phyloP scores from a whole-genome alignment of 164 flowering plant species.

The Magnolia sinica region DNA sequence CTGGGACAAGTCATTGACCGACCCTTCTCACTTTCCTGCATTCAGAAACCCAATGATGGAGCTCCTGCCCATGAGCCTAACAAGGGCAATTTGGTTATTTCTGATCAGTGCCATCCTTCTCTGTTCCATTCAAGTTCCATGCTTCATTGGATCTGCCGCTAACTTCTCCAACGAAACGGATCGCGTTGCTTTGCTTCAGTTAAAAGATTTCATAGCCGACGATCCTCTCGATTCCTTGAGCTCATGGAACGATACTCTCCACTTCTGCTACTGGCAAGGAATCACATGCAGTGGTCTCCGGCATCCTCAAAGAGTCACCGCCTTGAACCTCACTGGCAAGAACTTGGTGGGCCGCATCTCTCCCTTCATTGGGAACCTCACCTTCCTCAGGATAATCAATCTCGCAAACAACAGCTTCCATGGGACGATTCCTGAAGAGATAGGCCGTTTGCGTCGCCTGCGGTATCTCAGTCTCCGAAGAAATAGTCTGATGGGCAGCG shows the following conservation, averaged over 20 bases:
- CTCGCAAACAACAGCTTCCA: background rate
- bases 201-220: background rate
- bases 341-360: background rate
- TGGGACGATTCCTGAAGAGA: constrained; percentile 9
- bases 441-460: constrained; percentile 1
- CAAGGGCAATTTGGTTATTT: no score
- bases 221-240: background rate
- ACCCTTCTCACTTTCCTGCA: no score
- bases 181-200: background rate
- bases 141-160: background rate
- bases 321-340: background rate
- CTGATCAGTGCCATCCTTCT: no score
- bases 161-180: background rate
- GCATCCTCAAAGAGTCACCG: background rate
- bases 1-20: no score
- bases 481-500: background rate
- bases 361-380: constrained; percentile 9
- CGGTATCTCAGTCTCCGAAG: background rate
- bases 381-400: background rate
- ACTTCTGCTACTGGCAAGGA: constrained; percentile 5
- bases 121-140: no score
- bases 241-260: background rate
- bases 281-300: background rate
- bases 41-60: no score
- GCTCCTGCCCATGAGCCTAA: no score